Evolutionary conservation across 1,284 basidiomycete species (phyloP).

Genomic region (Ceratobasidium sp.): DNA sequence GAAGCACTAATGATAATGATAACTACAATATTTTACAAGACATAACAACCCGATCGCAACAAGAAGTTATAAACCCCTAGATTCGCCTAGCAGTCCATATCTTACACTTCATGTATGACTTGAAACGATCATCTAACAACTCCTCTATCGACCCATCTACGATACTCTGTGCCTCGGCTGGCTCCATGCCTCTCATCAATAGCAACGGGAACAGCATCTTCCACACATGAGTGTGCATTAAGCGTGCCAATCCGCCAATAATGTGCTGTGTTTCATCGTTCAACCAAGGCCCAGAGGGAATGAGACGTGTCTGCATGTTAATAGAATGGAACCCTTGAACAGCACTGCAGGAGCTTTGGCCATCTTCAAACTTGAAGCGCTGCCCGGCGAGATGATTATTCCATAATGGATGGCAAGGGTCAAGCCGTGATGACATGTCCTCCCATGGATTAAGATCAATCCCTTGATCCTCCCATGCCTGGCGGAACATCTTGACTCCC

Average conservation of each 20-base stretch:
- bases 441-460: neutral
- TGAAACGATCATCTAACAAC: neutral
- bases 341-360: neutral
- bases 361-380: neutral
- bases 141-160: neutral
- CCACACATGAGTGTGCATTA: neutral
- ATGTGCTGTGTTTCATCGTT: constrained; percentile 5
- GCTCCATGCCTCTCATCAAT: neutral
- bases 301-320: neutral
- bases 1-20: too few species aligned
- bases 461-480: neutral
- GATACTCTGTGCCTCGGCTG: neutral
- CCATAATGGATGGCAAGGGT: neutral
- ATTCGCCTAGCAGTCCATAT: constrained; percentile 8
- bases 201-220: neutral
- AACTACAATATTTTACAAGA: too few species aligned
- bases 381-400: neutral
- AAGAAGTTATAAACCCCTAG: too few species aligned
- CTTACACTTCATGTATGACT: neutral
- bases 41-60: too few species aligned
- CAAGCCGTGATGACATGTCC: neutral
- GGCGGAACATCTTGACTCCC: neutral
- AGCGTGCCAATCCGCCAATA: neutral
- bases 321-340: neutral
- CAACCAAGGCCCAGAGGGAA: constrained; percentile 1